phyloP scores from a whole-genome alignment of 2,329 filamentous ascomycete species.

The Sporothrix euskadiensis region DNA sequence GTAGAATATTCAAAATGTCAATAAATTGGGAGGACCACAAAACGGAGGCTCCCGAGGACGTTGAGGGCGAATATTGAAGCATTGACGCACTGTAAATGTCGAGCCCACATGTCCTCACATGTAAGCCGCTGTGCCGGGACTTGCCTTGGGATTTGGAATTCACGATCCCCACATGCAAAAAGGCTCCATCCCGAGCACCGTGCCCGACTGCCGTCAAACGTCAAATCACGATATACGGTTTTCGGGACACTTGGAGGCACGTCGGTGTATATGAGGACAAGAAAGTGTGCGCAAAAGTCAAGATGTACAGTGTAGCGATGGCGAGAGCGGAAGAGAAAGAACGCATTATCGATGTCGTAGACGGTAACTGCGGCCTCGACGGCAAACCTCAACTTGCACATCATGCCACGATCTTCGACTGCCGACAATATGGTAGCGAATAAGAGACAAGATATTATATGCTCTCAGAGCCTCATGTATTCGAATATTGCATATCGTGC shows the following conservation, averaged over 20 bases:
- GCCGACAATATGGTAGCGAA: background rate
- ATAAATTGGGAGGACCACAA: background rate
- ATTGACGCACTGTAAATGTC: background rate
- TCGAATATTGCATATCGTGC: background rate
- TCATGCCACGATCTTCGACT: background rate
- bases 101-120: slow-evolving; percentile 2
- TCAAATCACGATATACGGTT: background rate
- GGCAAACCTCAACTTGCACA: background rate
- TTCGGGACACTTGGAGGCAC: background rate
- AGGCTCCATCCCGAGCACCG: slow-evolving; percentile 7
- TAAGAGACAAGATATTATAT: background rate
- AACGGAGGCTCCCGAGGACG: background rate
- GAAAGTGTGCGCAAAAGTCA: background rate
- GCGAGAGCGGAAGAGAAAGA: background rate
- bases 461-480: background rate
- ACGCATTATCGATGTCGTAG: background rate
- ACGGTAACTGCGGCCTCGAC: background rate
- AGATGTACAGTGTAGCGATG: background rate
- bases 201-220: slow-evolving; percentile 9
- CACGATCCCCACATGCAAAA: slow-evolving; percentile 1
- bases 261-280: background rate
- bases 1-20: background rate
- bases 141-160: background rate
- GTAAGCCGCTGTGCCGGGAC: background rate
- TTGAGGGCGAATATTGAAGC: background rate